Evolutionary conservation across 306 rosid genomes (phyloP).

Genomic region (Vigna nakashimae): DNA sequence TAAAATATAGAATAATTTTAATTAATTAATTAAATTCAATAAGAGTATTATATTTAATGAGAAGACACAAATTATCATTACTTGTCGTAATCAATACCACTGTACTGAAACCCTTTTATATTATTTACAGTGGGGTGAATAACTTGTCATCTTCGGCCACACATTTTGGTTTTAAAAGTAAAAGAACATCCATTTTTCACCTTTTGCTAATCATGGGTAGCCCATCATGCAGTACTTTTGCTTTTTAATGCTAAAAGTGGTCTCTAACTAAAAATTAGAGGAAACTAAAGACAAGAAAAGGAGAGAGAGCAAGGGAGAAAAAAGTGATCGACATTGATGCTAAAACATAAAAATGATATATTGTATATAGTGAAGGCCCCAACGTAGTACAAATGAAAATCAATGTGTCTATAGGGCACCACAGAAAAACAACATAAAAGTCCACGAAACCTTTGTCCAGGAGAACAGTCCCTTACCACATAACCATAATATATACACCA

Average conservation of each 20-base stretch:
- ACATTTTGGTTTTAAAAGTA: neutral
- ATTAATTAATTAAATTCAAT: too few species aligned
- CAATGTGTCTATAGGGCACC: constrained; percentile 16
- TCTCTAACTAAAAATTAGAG: constrained; percentile 1
- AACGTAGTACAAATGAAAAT: constrained; percentile 44
- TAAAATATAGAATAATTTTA: too few species aligned
- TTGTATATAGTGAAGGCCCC: constrained; percentile 21
- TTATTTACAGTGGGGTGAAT: too few species aligned
- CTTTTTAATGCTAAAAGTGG: constrained; percentile 23
- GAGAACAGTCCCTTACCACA: neutral
- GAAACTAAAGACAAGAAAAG: neutral
- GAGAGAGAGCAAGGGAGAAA: neutral
- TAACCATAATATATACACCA: constrained; percentile 43
- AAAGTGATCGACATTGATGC: neutral
- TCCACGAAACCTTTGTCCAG: constrained; percentile 1
- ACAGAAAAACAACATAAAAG: too few species aligned
- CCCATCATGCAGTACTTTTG: constrained; percentile 22
- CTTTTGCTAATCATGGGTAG: neutral
- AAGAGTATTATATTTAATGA: too few species aligned
- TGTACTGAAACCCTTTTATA: too few species aligned
- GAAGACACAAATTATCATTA: too few species aligned
- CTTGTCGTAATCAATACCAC: too few species aligned
- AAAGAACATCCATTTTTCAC: neutral
- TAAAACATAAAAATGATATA: constrained; percentile 22
- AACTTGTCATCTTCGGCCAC: too few species aligned